Base-by-base conservation (phyloP, 306 rosid genomes). In the Medicago arabica region DNA sequence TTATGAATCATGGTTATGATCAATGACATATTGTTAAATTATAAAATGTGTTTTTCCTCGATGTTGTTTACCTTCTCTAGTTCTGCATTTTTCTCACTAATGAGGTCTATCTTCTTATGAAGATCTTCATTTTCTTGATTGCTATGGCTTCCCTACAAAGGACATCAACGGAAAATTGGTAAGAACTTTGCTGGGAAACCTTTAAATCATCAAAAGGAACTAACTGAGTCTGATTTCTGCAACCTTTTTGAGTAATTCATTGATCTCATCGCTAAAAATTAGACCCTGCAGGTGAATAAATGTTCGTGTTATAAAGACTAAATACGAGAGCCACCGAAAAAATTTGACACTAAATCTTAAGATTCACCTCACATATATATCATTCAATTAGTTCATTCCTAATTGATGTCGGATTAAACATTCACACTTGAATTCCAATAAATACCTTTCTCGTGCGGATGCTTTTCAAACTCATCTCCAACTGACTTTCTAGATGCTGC, bases 381-480 rank as follows among this genome's bases (percentile, higher is more conserved):
- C 55, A 49, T 17, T 53, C 59, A 17, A 16, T 53, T 53, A 53
- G 59, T 17, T 53, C 25, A 17, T 8, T 17, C 19, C 28, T 3
- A 54, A 3, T 16, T 0, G 31, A 54, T 1, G 28, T 18, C 1
- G 3, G 6, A 54, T 18, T 54, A 54, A 54, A 1, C 61, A 18
- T 13, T 18, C 28, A 54, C 61, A 54, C 13, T 18, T 55, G 61
- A 55, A 55, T 55, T 55, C 7, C 6, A 55, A 55, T 1, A 17
- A 55, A 54, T 81, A 92, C 98, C 93, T 95, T 92, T 82, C 77
- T 85, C 16, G 67, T 64, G 17, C 96, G 92, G 31, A 89, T 86
- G 41, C 83, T 86, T 57, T 89, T 90, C 78, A 92, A 86, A 75
- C 97, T 85, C 83, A 76, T 89, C 80, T 89, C 92, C 61, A 95